Evolutionary conservation across 2,329 filamentous ascomycete genomes (phyloP).

Genomic region (Lachnellula suecica): DNA sequence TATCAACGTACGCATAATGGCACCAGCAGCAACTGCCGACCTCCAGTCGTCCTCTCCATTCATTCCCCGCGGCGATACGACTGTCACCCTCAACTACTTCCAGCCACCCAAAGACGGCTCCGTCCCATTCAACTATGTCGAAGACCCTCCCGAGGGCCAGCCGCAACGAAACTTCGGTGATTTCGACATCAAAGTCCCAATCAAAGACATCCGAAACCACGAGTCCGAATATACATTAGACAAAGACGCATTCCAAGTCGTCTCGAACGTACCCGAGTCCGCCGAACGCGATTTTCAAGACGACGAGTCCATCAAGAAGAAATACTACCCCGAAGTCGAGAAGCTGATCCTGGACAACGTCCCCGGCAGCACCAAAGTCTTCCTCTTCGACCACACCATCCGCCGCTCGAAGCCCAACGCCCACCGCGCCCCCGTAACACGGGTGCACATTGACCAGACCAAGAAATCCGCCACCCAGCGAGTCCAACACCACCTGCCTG

Average conservation of each 20-base stretch:
- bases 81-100: constrained; percentile 53
- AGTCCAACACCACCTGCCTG: constrained; percentile 64
- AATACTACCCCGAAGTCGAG: constrained; percentile 87
- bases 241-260: constrained; percentile 70
- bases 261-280: constrained; percentile 56
- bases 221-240: constrained; percentile 69
- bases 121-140: constrained; percentile 57
- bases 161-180: constrained; percentile 31
- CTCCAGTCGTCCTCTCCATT: no score
- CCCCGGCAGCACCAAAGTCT: constrained; percentile 63
- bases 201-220: constrained; percentile 72
- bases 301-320: constrained; percentile 64
- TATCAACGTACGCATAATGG: no score
- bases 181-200: constrained; percentile 33
- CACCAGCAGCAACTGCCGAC: no score
- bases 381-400: constrained; percentile 88
- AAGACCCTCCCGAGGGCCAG: constrained; percentile 26
- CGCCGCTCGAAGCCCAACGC: constrained; percentile 62
- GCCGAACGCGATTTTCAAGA: constrained; percentile 62
- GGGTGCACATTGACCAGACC: constrained; percentile 85
- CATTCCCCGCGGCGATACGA: constrained; percentile 50
- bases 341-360: constrained; percentile 65
- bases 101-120: constrained; percentile 51
- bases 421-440: constrained; percentile 65
- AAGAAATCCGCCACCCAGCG: constrained; percentile 62